Base-by-base conservation (phyloP, 2,329 filamentous ascomycete species). In the Colletotrichum spinosum region DNA sequence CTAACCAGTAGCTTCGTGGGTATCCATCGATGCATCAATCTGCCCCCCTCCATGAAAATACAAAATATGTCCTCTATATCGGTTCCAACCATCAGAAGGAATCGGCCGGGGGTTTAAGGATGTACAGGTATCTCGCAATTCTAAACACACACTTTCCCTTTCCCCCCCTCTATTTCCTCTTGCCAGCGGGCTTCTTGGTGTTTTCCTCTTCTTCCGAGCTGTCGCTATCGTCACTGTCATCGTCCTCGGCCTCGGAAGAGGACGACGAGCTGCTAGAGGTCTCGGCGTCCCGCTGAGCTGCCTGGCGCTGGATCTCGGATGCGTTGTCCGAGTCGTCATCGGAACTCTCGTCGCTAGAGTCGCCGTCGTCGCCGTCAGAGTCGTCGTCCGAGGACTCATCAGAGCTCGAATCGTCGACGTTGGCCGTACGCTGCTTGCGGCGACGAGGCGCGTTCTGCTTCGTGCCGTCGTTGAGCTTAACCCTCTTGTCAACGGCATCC, bases 351-450 rank as follows among this genome's bases (percentile, higher is more conserved):
- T 75, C 77, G 69, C 51, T 65, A 39, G 55, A 57, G 37, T 67
- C 60, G 15, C 13, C 38, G 38, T 41, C 38, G 38, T 68, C 65
- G 13, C 52, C 53, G 37, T 68, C 67, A 35, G 63, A 64, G 44
- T 67, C 67, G 51, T 75, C 77, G 34, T 71, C 73, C 35, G 72
- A 72, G 17, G 65, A 60, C 0, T 74, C 77, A 46, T 76, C 76
- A 6, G 74, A 77, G 49, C 75, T 78, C 75, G 70, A 72, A 42
- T 55, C 79, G 63, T 82, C 80, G 35, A 83, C 80, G 15, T 79
- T 72, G 56, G 78, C 79, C 10, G 79, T 79, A n/a, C 86, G 81
- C 57, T 81, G 76, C 73, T 89, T 90, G 64, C 84, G 77, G 65
- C 80, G 77, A 59, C 81, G 77, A 70, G 79, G 55, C 83, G 79